Evolutionary conservation across 2,329 filamentous ascomycete species (phyloP), one percentile per base, ranked within the genome.

Genomic region (Tolypocladium paradoxum): DNA sequence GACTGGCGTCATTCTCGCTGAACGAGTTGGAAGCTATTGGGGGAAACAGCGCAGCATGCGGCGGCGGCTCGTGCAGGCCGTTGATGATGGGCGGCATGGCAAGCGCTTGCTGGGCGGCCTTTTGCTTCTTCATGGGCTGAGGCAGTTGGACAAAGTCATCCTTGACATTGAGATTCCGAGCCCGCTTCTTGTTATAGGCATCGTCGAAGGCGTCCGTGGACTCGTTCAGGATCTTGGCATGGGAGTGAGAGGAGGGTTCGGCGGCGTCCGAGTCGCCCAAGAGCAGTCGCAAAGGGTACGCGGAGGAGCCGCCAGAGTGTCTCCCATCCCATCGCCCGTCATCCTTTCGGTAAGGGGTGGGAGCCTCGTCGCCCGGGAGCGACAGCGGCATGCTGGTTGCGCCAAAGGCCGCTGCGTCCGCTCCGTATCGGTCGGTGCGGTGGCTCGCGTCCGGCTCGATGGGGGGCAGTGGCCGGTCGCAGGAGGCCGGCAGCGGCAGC

Each of bases 11-110:
- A 43, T 74, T 74, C 24, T 74, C 73, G 54, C 77, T 72, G 58
- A 82, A 82, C 1, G 78, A 76, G 47, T 69, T 73, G 6, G 79
- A 80, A 6, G 78, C 74, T 55, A 85, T 85, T 11, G 82, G 82
- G 3, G 82, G 81, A 57, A 85, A 83, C n/a, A 83, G 69, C 43
- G 79, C 76, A 49, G 79, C 76, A 53, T 82, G 73, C 4, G 79
- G 81, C 2, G 82, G 82, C 2, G 81, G 82, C 58, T 84, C 79
- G 58, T 79, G 76, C 6, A 85, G 70, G 49, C 81, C 82, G 55
- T 82, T 83, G 63, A 85, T 84, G 56, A 85, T 85, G 51, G 82
- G 82, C 9, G 82, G 82, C 62, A 82, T 78, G 49, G 77, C 70
- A 11, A 68, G 75, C 6, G 74, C 70, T 60, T 80, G 76, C 56